Conservation (phyloP, 306 rosid species). For the Fagus sylvatica region DNA sequence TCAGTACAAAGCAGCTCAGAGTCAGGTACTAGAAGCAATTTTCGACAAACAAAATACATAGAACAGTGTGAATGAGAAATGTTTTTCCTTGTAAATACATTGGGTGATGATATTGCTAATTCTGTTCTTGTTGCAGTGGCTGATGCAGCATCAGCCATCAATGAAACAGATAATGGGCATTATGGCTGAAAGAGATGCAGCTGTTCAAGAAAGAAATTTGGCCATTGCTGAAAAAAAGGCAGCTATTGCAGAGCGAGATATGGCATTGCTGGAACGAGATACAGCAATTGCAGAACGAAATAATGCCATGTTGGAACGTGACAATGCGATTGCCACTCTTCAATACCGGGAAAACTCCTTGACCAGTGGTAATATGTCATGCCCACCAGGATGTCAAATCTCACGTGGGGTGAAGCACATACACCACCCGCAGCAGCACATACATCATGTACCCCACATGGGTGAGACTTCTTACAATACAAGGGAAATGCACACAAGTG, state of each 20-base stretch:
- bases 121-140: slow-evolving; percentile 64
- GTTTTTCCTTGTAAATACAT: neutral
- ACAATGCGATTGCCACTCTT: slow-evolving; percentile 83
- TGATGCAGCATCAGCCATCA: slow-evolving; percentile 93
- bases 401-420: slow-evolving; percentile 94
- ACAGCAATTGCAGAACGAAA: slow-evolving; percentile 88
- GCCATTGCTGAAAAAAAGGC: slow-evolving; percentile 93
- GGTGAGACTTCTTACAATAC: slow-evolving; percentile 61
- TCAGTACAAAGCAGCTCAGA: slow-evolving; percentile 84
- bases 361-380: slow-evolving; percentile 51
- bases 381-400: slow-evolving; percentile 98
- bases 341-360: slow-evolving; percentile 78
- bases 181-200: slow-evolving; percentile 95
- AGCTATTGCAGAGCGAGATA: slow-evolving; percentile 87
- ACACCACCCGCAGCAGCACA: slow-evolving; percentile 83
- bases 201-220: slow-evolving; percentile 83
- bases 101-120: slow-evolving; percentile 8
- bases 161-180: slow-evolving; percentile 96
- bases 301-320: slow-evolving; percentile 76
- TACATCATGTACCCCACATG: slow-evolving; percentile 60
- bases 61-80: slow-evolving; percentile 4
- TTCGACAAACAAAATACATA: neutral
- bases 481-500: slow-evolving; percentile 64
- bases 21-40: slow-evolving; percentile 64
- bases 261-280: slow-evolving; percentile 87